Evolutionary conservation across 495 filamentous ascomycete species (phyloP).

Genomic region (Rhizodiscina lignyota): DNA sequence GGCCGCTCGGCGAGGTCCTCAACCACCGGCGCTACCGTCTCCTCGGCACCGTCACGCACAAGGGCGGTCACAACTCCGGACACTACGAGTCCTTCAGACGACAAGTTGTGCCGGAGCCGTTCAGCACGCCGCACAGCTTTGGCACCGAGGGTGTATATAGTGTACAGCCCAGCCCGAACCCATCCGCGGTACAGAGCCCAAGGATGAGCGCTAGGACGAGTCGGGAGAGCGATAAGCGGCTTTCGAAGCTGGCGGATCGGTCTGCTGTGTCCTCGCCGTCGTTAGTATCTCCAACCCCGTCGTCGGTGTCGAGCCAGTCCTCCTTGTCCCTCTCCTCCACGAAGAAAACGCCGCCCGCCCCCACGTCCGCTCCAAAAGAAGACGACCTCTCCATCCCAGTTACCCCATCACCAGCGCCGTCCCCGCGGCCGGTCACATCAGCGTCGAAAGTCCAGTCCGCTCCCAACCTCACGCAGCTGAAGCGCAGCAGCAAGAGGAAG

Average conservation of each 20-base stretch:
- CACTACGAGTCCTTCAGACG: constrained; percentile 95
- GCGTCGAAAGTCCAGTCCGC: constrained; percentile 3
- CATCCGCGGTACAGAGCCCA: constrained; percentile 23
- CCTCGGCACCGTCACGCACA: constrained; percentile 79
- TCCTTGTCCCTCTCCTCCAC: constrained; percentile 21
- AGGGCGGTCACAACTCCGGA: constrained; percentile 87
- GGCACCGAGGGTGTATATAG: constrained; percentile 54
- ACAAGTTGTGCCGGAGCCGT: constrained; percentile 52
- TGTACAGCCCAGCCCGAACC: constrained; percentile 30
- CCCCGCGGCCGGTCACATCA: constrained; percentile 1
- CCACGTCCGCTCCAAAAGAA: constrained; percentile 23
- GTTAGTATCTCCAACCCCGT: constrained; percentile 3
- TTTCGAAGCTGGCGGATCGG: not conserved
- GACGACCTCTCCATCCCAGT: constrained; percentile 5
- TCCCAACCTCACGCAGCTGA: constrained; percentile 19
- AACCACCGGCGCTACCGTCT: constrained; percentile 68
- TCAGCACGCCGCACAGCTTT: constrained; percentile 65
- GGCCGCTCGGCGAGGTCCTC: constrained; percentile 66
- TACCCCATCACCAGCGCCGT: not conserved
- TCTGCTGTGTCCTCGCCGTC: not conserved
- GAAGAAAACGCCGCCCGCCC: constrained; percentile 5
- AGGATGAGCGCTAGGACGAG: constrained; percentile 10
- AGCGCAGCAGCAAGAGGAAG: constrained; percentile 36
- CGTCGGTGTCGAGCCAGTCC: constrained; percentile 18
- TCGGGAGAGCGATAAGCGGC: constrained; percentile 2